phyloP scores from a whole-genome alignment of 305 asterid genomes.

The Ruellia speciosa region DNA sequence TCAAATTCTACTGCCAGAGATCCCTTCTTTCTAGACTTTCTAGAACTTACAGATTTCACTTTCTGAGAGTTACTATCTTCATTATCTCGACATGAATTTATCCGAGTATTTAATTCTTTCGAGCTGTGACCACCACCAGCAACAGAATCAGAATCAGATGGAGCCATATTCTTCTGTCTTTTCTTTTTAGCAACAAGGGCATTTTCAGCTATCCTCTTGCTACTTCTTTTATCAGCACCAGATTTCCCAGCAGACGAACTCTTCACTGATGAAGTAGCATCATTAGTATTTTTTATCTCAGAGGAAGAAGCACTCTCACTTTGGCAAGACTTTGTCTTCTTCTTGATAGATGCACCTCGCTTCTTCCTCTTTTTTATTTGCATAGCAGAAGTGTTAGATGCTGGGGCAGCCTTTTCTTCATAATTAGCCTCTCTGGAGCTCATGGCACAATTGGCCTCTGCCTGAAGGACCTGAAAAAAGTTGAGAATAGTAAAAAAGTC shows the following conservation, averaged over 20 bases:
- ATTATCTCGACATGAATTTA: conserved; percentile 38
- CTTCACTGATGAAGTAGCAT: conserved; percentile 43
- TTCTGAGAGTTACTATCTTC: conserved; percentile 45
- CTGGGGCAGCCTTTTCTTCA: conserved; percentile 40
- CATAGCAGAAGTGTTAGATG: conserved; percentile 36
- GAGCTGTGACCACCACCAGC: conserved; percentile 37
- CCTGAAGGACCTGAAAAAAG: conserved; percentile 38
- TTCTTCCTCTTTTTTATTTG: conserved; percentile 50
- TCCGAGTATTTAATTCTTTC: conserved; percentile 39
- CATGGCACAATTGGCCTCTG: conserved; percentile 33
- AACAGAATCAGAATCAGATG: conserved; percentile 61
- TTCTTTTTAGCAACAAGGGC: conserved; percentile 57
- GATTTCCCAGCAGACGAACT: conserved; percentile 41
- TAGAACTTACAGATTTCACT: conserved; percentile 42
- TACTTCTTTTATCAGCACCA: conserved; percentile 52
- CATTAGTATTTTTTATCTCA: conserved; percentile 46
- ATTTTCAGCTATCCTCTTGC: conserved; percentile 85
- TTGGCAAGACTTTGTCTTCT: conserved; percentile 55
- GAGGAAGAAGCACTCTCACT: conserved; percentile 69
- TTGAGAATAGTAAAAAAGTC: conserved; percentile 20
- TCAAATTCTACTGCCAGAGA: conserved; percentile 36
- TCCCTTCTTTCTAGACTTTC: conserved; percentile 50
- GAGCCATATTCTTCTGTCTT: conserved; percentile 54
- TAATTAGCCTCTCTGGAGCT: conserved; percentile 31
- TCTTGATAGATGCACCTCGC: conserved; percentile 34